Evolutionary conservation across 768 basidiomycete genomes (phyloP), one percentile per base, ranked within the genome.

Genomic region (Suillus subaureus): DNA sequence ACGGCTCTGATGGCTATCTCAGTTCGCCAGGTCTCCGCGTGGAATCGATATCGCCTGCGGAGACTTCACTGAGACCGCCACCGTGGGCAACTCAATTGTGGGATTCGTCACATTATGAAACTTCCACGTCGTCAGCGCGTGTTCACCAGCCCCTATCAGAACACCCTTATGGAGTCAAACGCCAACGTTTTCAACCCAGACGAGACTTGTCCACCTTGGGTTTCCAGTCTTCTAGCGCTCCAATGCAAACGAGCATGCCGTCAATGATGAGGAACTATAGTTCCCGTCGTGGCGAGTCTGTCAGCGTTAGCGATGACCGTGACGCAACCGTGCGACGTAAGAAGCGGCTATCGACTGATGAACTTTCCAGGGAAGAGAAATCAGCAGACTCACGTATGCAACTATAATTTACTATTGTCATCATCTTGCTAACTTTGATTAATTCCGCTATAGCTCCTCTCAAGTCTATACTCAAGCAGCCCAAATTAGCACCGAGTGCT

Each of bases 401-500:
- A 42, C 68, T 39, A 42, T 69, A 67, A 55, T 63, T 68, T 70
- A 67, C 67, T 70, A 64, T 70, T 68, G 67, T 68, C 64, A 71
- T 73, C 70, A 69, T 70, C 66, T 78, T 74, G 68, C 68, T 75
- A 64, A 79, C 71, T 66, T 65, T 18, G 26, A 52, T 69, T 66
- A 75, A 72, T 66, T 66, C 75, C 74, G 70, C 60, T 75, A 64
- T 77, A 90, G 90, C 83, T 43, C 86, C 86, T 55, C 79, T 86
- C 63, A 95, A 91, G 78, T 95, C 95, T 47, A 78, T 87, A 13
- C 82, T 97, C 65, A 89, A 89, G 51, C 94, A 93, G 23, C 95
- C 95, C 57, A 95, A 96, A 80, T 85, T 95, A 71, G 93, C 96
- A 7, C 94, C 93, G 5, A 96, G 94, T 4, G 93, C 95, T 63